A percentile compares a stretch with the other conserved stretches of the same genome.
phyloP scores from a whole-genome alignment of 2,329 filamentous ascomycete genomes.

The Hypoxylon rubiginosum region DNA sequence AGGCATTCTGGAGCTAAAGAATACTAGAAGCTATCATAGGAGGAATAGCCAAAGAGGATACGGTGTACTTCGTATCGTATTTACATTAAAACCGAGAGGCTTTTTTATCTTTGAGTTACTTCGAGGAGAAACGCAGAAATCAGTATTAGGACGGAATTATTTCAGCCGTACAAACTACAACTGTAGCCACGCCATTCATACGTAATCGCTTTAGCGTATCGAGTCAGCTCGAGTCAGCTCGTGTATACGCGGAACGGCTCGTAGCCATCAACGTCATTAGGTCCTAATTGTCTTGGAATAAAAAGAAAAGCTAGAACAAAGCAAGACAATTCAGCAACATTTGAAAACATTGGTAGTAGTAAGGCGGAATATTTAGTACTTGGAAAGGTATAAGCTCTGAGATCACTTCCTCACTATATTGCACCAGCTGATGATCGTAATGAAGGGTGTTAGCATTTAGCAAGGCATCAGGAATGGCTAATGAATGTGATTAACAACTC shows the following conservation, averaged over 20 bases:
- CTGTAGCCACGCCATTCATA: conserved; percentile 1
- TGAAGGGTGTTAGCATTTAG: too few species aligned
- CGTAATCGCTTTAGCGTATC: not conserved
- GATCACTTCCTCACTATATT: not conserved
- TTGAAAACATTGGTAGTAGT: not conserved
- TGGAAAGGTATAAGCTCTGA: not conserved
- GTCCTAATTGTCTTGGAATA: conserved; percentile 4
- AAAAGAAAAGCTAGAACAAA: not conserved
- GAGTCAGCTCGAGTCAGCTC: not conserved
- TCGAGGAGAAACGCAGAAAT: too few species aligned
- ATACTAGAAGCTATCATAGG: not conserved
- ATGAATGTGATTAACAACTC: too few species aligned
- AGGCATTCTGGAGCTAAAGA: too few species aligned
- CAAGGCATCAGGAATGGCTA: too few species aligned
- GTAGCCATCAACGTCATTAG: conserved; percentile 19
- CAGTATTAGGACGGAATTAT: not conserved
- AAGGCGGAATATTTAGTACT: not conserved
- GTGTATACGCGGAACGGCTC: not conserved
- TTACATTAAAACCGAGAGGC: too few species aligned
- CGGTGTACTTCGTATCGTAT: too few species aligned
- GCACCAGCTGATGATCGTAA: not conserved
- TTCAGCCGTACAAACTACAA: not conserved
- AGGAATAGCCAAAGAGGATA: not conserved
- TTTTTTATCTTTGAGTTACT: too few species aligned
- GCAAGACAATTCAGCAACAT: conserved; percentile 7